These are phyloP conservation scores for Miscanthus lutarioriparius DNA, from an alignment of 176 grass and related monocot genomes.

Conservation along the genomic window DNA sequence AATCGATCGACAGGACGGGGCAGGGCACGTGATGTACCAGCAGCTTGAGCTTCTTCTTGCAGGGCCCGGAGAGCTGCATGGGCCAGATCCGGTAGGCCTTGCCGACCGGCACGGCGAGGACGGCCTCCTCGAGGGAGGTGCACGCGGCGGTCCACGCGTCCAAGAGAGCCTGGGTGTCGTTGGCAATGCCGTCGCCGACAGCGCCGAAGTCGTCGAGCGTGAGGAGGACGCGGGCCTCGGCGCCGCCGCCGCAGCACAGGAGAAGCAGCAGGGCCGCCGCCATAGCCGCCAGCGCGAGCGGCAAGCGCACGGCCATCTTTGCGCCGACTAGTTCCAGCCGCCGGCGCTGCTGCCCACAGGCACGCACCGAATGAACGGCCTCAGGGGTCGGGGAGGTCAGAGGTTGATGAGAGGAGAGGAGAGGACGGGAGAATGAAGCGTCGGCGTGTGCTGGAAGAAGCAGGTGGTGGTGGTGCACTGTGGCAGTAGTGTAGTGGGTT, in stretches of 20 bases:
- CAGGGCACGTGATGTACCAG: constrained; percentile 40
- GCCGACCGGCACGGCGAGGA: constrained; percentile 51
- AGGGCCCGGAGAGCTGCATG: constrained; percentile 59
- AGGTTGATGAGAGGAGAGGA: neutral
- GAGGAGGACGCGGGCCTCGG: too few relatives aligned
- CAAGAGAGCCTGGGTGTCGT: constrained; percentile 69
- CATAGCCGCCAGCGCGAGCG: neutral
- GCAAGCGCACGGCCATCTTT: neutral
- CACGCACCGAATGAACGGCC: too few relatives aligned
- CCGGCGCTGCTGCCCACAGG: neutral
- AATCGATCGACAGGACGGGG: neutral
- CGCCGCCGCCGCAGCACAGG: too few relatives aligned
- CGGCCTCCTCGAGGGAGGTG: constrained; percentile 32
- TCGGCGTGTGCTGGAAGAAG: neutral
- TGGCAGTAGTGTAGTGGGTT: neutral
- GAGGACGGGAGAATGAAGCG: neutral
- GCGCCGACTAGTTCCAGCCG: neutral
- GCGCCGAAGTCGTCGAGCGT: too few relatives aligned
- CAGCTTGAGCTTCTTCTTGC: constrained; percentile 65
- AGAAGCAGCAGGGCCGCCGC: too few relatives aligned
- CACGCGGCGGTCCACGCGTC: constrained; percentile 66
- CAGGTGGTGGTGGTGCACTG: neutral
- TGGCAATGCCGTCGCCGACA: constrained; percentile 59
- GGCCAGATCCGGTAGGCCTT: constrained; percentile 62
- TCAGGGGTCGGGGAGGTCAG: neutral